Evolutionary conservation across 2,329 filamentous ascomycete species (phyloP).

Genomic region (Alternaria tenuissima): DNA sequence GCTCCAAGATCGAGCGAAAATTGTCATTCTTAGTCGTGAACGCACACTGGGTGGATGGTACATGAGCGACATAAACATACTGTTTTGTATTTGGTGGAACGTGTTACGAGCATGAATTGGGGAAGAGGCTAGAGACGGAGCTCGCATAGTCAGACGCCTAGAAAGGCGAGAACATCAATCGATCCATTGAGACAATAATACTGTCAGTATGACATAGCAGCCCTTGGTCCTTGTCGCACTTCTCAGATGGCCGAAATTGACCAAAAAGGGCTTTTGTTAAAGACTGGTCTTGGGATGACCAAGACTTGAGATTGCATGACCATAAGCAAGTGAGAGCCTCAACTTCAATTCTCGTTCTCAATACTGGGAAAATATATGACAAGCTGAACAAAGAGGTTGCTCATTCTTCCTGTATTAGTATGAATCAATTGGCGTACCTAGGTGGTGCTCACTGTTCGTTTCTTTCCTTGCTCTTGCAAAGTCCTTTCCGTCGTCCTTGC

Average conservation of each 20-base stretch:
- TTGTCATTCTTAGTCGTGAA: not conserved
- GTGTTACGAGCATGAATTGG: not conserved
- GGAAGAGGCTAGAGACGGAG: not conserved
- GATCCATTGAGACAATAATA: not conserved
- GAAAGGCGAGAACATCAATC: not conserved
- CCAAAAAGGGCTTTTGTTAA: not conserved
- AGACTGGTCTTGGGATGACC: not conserved
- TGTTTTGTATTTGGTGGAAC: not conserved
- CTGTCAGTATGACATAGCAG: not conserved
- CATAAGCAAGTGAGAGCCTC: not conserved
- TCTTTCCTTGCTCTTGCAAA: not conserved
- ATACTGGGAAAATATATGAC: not conserved
- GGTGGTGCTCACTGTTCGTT: not conserved
- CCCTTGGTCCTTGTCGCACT: not conserved
- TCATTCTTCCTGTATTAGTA: not conserved
- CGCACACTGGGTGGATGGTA: not conserved
- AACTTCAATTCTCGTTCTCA: not conserved
- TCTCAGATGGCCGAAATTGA: not conserved
- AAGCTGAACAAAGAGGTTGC: not conserved
- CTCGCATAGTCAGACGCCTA: not conserved
- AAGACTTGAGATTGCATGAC: not conserved
- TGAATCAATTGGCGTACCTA: too few species aligned
- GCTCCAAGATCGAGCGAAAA: constrained; percentile 3
- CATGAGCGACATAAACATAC: not conserved
- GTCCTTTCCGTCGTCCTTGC: not conserved